Percentiles rank a stretch among this genome's conserved stretches.
Evolutionary conservation across 2,329 filamentous ascomycete genomes (phyloP).

Genomic region (Leptographium galeiforme): DNA sequence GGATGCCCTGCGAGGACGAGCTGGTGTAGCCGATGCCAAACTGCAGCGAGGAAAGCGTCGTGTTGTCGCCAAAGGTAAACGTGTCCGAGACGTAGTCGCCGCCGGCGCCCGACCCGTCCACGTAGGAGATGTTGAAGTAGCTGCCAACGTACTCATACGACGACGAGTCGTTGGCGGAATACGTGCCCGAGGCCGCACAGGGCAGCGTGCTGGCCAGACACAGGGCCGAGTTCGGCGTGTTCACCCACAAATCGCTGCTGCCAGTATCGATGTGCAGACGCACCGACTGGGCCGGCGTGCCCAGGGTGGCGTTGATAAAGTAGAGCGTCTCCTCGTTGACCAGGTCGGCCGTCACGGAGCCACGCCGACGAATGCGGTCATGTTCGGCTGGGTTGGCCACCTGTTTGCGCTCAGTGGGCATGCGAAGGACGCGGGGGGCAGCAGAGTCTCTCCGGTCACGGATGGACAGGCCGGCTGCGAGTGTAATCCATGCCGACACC

Average conservation of each 20-base stretch:
- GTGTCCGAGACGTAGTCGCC: slow-evolving; percentile 75
- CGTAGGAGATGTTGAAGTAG: slow-evolving; percentile 78
- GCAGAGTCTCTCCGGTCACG: slow-evolving; percentile 17
- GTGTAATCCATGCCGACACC: slow-evolving; percentile 16
- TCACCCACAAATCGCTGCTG: slow-evolving; percentile 59
- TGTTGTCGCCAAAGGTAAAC: slow-evolving; percentile 37
- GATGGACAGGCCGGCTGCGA: slow-evolving; percentile 16
- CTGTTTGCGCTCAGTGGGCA: slow-evolving; percentile 28
- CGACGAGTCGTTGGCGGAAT: slow-evolving; percentile 56
- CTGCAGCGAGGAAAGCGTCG: slow-evolving; percentile 43
- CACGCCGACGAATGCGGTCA: slow-evolving; percentile 27
- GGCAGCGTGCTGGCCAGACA: slow-evolving; percentile 36
- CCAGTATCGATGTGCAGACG: slow-evolving; percentile 53
- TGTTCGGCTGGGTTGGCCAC: slow-evolving; percentile 27
- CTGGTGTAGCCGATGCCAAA: slow-evolving; percentile 61
- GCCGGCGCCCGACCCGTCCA: slow-evolving; percentile 61
- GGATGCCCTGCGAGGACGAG: slow-evolving; percentile 53
- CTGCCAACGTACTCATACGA: slow-evolving; percentile 62
- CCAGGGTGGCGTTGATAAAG: slow-evolving; percentile 48
- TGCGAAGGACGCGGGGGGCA: slow-evolving; percentile 28
- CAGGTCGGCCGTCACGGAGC: slow-evolving; percentile 29
- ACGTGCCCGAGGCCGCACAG: slow-evolving; percentile 53
- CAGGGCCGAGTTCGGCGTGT: slow-evolving; percentile 46
- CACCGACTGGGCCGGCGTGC: slow-evolving; percentile 45
- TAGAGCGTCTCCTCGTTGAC: slow-evolving; percentile 53